A percentile compares a stretch with the other conserved stretches of the same genome.
These are phyloP conservation scores for Globisporangium lucens DNA, from an alignment of 352 stramenopile species.

Conservation along the genomic window DNA sequence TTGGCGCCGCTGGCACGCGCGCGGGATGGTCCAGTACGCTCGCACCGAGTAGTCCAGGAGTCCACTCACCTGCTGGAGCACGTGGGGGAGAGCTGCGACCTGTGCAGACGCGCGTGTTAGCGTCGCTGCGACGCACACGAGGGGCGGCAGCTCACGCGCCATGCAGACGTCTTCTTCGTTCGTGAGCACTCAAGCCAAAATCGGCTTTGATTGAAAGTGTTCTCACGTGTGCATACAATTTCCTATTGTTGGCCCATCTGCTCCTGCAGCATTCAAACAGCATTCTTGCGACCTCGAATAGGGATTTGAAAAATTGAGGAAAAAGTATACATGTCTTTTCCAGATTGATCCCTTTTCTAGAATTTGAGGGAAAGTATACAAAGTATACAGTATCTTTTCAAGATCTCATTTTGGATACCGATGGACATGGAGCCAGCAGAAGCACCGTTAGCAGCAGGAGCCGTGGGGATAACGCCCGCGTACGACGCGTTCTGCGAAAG, in stretches of 20 bases:
- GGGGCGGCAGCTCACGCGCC: neutral
- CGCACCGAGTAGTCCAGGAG: neutral
- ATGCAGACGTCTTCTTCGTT: neutral
- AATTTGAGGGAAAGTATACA: neutral
- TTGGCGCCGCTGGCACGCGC: neutral
- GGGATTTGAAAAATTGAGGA: neutral
- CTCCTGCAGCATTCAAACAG: neutral
- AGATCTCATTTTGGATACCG: neutral
- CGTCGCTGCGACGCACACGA: conserved; percentile 1
- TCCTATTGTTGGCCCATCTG: no score
- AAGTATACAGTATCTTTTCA: neutral
- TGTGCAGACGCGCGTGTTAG: neutral
- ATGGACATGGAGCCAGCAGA: neutral
- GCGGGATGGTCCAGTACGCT: conserved; percentile 4
- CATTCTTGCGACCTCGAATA: neutral
- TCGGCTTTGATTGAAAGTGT: no score
- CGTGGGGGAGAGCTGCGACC: neutral
- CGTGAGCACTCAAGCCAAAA: neutral
- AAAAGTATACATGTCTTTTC: neutral
- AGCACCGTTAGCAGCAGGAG: neutral
- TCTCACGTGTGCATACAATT: no score
- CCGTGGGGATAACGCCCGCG: neutral
- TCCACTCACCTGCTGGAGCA: neutral
- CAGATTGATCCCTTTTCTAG: no score
- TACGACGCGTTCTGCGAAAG: conserved; percentile 16